phyloP scores from a whole-genome alignment of 768 basidiomycete genomes.

The Lactarius indigo region DNA sequence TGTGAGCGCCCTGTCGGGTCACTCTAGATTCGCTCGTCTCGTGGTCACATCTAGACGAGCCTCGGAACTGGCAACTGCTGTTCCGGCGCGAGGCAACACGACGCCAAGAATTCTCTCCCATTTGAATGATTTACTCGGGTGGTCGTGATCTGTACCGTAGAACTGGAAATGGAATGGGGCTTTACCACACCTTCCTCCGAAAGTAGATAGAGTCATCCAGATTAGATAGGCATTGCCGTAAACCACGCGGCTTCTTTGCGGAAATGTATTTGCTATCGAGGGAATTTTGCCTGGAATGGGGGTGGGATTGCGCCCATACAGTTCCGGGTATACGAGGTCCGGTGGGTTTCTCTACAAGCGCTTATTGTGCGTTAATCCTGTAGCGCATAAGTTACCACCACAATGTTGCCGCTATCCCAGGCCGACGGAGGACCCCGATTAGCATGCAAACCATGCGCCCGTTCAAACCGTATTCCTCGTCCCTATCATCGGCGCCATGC shows the following conservation, averaged over 20 bases:
- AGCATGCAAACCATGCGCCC: background rate
- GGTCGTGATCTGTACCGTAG: background rate
- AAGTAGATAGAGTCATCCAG: background rate
- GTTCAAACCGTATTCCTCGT: background rate
- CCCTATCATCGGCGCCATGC: background rate
- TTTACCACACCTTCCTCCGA: background rate
- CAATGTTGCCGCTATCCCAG: background rate
- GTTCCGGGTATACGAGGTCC: no score
- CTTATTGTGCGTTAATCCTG: no score
- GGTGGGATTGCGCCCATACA: no score
- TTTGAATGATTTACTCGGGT: background rate
- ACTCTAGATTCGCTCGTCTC: background rate
- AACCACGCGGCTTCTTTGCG: background rate
- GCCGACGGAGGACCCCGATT: background rate
- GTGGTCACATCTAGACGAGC: background rate
- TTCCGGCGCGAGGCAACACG: background rate
- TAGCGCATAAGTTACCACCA: no score
- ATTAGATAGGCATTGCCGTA: background rate
- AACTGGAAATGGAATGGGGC: background rate
- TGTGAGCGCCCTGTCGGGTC: background rate
- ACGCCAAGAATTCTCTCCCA: background rate
- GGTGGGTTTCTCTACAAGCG: no score
- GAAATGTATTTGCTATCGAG: background rate
- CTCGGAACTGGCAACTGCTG: background rate
- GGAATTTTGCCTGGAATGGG: no score